Percentiles rank a stretch among this genome's conserved stretches.
Conservation (phyloP, 116 monocot genomes). For the Phalaenopsis hybrid region DNA sequence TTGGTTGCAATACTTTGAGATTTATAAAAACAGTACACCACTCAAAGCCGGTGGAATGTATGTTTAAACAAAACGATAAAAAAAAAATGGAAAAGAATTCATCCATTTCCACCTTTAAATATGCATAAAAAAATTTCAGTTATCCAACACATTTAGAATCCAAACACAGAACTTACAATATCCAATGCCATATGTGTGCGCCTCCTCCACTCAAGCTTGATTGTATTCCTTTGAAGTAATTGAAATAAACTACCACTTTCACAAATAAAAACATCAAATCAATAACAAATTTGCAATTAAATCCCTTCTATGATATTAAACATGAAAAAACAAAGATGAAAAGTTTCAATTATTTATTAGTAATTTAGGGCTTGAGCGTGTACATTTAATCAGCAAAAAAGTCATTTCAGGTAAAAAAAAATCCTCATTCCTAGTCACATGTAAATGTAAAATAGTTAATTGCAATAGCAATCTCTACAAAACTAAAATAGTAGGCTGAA, state of each 20-base stretch:
- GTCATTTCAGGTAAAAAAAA: neutral
- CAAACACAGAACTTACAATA: slow-evolving; percentile 53
- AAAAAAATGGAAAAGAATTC: neutral
- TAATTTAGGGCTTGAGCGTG: neutral
- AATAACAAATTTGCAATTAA: slow-evolving; percentile 2
- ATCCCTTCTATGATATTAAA: neutral
- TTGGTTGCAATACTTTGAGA: neutral
- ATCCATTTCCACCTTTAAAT: neutral
- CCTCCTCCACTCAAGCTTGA: slow-evolving; percentile 79
- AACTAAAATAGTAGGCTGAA: neutral
- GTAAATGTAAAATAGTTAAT: neutral
- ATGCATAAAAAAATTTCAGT: neutral
- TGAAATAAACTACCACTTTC: slow-evolving; percentile 89
- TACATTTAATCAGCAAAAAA: neutral
- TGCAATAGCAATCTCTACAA: neutral
- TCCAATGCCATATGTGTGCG: slow-evolving; percentile 95
- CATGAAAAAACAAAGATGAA: neutral
- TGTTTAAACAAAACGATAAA: neutral
- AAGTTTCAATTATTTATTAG: neutral
- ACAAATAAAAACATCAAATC: slow-evolving; percentile 1
- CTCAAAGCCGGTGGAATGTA: neutral
- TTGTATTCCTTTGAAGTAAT: slow-evolving; percentile 74
- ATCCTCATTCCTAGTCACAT: neutral
- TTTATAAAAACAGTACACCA: too few relatives aligned
- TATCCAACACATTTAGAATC: neutral